Percentiles rank a stretch among this genome's conserved stretches.
phyloP scores from a whole-genome alignment of 176 grass and related monocot species.

The Oryza rufipogon region DNA sequence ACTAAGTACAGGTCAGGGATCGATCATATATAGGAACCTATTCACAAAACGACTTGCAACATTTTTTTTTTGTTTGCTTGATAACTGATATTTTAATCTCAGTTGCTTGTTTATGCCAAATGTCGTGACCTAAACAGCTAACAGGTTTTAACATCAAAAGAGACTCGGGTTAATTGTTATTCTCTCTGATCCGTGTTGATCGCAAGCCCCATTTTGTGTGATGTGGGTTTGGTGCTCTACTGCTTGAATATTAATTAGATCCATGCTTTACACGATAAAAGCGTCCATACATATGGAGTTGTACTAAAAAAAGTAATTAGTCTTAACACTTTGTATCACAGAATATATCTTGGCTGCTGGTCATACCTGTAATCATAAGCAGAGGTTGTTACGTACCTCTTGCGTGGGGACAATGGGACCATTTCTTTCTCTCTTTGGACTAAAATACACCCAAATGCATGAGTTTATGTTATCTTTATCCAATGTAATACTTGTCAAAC shows the following conservation, averaged over 20 bases:
- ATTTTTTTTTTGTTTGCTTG: no score
- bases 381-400: conserved; percentile 14
- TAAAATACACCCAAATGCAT: neutral
- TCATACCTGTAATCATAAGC: conserved; percentile 29
- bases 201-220: neutral
- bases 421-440: conserved; percentile 1
- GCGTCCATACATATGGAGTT: neutral
- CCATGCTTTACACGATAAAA: conserved; percentile 5
- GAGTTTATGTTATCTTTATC: neutral
- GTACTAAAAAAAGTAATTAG: neutral
- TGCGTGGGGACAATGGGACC: neutral
- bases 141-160: neutral
- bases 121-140: neutral
- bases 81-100: no score
- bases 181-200: neutral
- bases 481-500: neutral
- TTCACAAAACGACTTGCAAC: no score
- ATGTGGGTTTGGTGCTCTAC: neutral
- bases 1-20: no score
- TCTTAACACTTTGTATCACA: neutral
- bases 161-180: neutral
- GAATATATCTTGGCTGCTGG: conserved; percentile 4
- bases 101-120: no score
- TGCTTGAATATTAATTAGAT: neutral
- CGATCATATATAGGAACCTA: no score